Conservation (phyloP, 441 rosid genomes). For the Corymbia citriodora region DNA sequence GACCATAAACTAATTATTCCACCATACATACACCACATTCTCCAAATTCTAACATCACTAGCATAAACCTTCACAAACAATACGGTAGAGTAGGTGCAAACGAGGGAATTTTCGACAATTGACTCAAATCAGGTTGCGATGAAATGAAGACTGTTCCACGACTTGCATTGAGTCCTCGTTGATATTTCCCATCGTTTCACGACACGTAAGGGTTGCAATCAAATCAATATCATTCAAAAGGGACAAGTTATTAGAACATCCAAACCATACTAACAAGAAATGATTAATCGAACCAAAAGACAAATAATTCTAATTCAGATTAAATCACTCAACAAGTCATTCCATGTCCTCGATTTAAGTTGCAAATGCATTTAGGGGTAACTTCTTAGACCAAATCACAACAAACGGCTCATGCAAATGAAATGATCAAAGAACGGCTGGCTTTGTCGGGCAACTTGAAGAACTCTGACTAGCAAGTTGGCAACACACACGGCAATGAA, state of each 20-base stretch:
- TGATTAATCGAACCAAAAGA: no score
- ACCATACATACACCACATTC: no score
- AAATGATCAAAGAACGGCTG: no score
- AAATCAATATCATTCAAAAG: neutral
- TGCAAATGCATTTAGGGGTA: neutral
- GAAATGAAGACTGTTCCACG: no score
- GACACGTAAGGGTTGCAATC: neutral
- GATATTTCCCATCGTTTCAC: neutral
- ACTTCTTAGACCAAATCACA: neutral
- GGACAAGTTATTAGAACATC: neutral
- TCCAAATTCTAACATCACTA: no score
- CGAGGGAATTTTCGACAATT: no score
- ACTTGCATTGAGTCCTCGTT: neutral
- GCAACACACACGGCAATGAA: neutral
- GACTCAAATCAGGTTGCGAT: rapidly evolving
- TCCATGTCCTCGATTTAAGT: neutral
- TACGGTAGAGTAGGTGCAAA: no score
- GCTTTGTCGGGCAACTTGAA: neutral
- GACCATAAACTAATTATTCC: no score
- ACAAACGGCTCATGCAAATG: neutral
- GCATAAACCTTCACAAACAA: no score
- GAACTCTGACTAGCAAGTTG: neutral
- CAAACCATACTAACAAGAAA: no score
- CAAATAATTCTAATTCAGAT: rapidly evolving
- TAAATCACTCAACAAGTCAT: neutral